phyloP scores from a whole-genome alignment of 2,329 filamentous ascomycete species.

The Diaporthe eres region DNA sequence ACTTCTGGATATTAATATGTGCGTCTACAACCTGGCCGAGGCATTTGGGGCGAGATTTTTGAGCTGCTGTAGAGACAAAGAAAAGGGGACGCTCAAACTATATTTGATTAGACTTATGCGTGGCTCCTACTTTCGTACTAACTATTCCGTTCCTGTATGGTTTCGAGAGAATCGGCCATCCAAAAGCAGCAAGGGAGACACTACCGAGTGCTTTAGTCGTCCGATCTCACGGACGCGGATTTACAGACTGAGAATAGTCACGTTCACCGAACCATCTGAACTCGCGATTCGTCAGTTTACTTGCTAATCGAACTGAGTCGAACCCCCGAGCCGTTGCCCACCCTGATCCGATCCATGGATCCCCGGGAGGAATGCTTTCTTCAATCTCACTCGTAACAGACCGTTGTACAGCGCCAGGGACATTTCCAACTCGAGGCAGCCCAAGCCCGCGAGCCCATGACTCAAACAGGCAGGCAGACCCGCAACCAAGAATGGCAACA shows the following conservation, averaged over 20 bases:
- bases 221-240: constrained; percentile 12
- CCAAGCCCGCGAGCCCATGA: background rate
- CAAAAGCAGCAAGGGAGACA: background rate
- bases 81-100: background rate
- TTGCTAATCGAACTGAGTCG: background rate
- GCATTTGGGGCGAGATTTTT: background rate
- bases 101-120: constrained; percentile 2
- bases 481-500: background rate
- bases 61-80: background rate
- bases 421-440: background rate
- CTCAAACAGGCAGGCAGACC: background rate
- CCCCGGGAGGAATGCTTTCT: background rate
- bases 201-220: background rate
- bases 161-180: background rate
- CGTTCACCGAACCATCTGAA: constrained; percentile 12
- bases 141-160: background rate
- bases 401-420: background rate
- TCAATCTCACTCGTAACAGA: background rate
- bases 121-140: background rate
- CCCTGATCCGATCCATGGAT: too few relatives aligned
- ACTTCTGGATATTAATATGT: background rate
- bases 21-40: background rate
- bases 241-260: background rate
- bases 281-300: background rate
- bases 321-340: background rate